Evolutionary conservation across 1,284 basidiomycete genomes (phyloP).

Genomic region (Porphyrellus sp.): DNA sequence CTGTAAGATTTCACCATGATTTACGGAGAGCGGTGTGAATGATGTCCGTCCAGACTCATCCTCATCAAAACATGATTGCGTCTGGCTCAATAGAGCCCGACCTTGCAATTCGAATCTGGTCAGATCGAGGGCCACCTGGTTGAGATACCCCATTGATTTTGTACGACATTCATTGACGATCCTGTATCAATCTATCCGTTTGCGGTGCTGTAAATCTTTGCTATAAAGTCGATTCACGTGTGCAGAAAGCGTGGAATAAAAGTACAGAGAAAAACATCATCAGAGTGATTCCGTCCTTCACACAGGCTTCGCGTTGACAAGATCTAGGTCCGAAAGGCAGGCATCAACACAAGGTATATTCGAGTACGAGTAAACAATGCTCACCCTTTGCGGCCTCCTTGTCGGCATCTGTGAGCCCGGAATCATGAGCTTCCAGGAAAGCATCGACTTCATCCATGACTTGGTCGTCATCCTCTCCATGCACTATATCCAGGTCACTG

Average conservation of each 20-base stretch:
- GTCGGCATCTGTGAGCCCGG: constrained; percentile 81
- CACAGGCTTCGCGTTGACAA: constrained; percentile 63
- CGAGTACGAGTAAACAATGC: constrained; percentile 9
- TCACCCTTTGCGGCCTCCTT: constrained; percentile 78
- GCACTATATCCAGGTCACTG: constrained; percentile 64
- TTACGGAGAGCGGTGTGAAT: constrained; percentile 3
- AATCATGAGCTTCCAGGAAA: constrained; percentile 88
- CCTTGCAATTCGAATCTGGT: constrained; percentile 76
- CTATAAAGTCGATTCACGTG: constrained; percentile 9
- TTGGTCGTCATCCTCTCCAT: constrained; percentile 66
- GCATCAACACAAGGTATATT: constrained; percentile 1
- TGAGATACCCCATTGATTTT: constrained; percentile 15
- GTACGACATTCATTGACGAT: constrained; percentile 6
- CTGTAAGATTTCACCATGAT: constrained; percentile 42
- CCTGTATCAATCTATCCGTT: constrained; percentile 15
- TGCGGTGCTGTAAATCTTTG: constrained; percentile 5
- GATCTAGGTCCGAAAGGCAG: constrained; percentile 40
- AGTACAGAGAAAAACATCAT: constrained; percentile 16
- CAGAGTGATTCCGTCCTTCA: constrained; percentile 4
- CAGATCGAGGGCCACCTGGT: constrained; percentile 43
- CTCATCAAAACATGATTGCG: constrained; percentile 78
- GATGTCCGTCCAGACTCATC: constrained; percentile 63
- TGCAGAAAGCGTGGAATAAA: constrained; percentile 15
- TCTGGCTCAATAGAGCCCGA: constrained; percentile 82
- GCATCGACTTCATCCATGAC: constrained; percentile 94